Evolutionary conservation across 2,329 filamentous ascomycete species (phyloP), one percentile per base, ranked within the genome.

Genomic region (Raffaelea deltoideospora): DNA sequence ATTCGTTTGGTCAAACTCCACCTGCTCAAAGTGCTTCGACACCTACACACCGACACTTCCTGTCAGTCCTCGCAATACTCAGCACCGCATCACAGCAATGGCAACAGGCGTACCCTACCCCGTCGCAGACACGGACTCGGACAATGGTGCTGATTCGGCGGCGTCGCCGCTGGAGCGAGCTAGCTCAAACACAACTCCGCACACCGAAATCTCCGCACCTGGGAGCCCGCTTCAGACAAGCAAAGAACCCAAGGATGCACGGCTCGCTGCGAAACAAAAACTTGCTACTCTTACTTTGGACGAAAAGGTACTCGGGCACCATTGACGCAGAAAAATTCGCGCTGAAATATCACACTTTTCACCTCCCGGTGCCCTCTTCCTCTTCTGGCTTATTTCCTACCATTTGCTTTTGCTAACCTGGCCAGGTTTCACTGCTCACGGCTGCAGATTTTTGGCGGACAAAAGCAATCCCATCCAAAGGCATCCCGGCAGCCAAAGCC

Each of bases 381-480:
- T 24, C 23, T 24, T n/a, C n/a, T n/a, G n/a, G n/a, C n/a, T n/a
- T n/a, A n/a, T n/a, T n/a, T n/a, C n/a, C n/a, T n/a, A n/a, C n/a
- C n/a, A n/a, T n/a, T n/a, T n/a, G n/a, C n/a, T n/a, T n/a, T n/a
- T n/a, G n/a, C n/a, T n/a, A n/a, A n/a, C n/a, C n/a, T n/a, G n/a
- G n/a, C 23, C 10, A 76, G 67, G 60, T 76, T 29, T 73, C 71
- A 3, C 55, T 76, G 2, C 59, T 76, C 18, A 69, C 70, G 15
- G 73, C 70, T 10, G 69, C 68, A 18, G 76, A 82, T 50, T 79
- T 80, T 49, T 82, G 77, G 78, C 72, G 77, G 43, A 81, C 76
- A 3, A 72, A 68, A 40, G 55, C 73, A 1, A 69, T 83, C 35
- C 66, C 70, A 3, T 64, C 67, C 26, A 73, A 78, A 77, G 23